Base-by-base conservation (phyloP, 495 filamentous ascomycete species). In the Penicillium waksmanii region DNA sequence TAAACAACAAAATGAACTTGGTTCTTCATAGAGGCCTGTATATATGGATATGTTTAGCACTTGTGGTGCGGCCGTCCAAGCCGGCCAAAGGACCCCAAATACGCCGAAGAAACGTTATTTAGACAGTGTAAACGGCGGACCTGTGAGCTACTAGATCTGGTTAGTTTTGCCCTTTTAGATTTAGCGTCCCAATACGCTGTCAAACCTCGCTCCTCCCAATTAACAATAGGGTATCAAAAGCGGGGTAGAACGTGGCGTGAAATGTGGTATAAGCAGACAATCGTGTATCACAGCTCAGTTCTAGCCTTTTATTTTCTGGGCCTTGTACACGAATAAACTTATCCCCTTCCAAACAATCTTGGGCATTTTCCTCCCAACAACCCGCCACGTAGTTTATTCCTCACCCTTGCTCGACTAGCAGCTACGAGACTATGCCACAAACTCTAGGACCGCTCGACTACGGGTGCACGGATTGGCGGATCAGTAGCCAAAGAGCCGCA, bases 401-500 rank as follows among this genome's bases (percentile, higher is more conserved):
- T 61, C 60, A 42, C 43, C 57, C 51, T 58, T 63, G 57, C 62
- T 66, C 54, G 52, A 66, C 49, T 55, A 59, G 58, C 61, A 56
- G 58, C 64, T 58, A 65, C 61, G 55, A 66, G 59, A 61, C 27
- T 56, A 66, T 69, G 66, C 53, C 58, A 57, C 64, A 65, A 63
- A 67, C 57, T 54, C 51, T 43, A 65, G 27, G 55, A 55, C 78
- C 73, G 36, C 66, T 74, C 43, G 63, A 76, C 62, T 73, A 74
- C 52, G 71, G 72, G 43, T 68, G 68, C 67, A 63, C 68, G 31
- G 44, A 56, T 63, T 77, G 74, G 74, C 68, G 51, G 65, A 66
- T 62, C 34, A 75, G 69, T 56, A 75, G 73, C 57, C 72, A 77
- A 64, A 61, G 62, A 63, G 72, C 64, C 51, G 61, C 71, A 63